Evolutionary conservation across 192 early-diverging fungal species (phyloP), one percentile per base, ranked within the genome.

Genomic region (Rhizophagus clarus): DNA sequence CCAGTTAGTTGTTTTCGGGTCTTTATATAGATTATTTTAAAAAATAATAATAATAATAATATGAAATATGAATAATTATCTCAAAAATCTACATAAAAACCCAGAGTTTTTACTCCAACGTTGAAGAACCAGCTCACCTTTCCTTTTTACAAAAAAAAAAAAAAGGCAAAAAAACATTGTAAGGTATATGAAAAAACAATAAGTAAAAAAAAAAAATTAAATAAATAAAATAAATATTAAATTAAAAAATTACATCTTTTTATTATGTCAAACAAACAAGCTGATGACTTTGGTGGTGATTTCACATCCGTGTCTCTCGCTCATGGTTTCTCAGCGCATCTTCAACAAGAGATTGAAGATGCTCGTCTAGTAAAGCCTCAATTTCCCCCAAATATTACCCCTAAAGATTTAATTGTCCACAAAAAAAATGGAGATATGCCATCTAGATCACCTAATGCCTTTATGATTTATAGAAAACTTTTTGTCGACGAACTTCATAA

Each of bases 401-500:
- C 71, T 2, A 40, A 32, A 24, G 71, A 72, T 28, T 26, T 72
- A 72, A 72, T 72, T 4, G 37, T 72, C 24, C 37, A 72, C 3
- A 72, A 72, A 40, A 47, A 40, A 40, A 40, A 49, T 49, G 71
- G 71, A 0, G 71, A 72, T n/a, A 47, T 49, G 22, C 71, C 71
- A 10, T 47, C 71, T n/a, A 49, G 47, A 72, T 49, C 71, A 8
- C 71, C 71, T 14, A 72, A 72, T 29, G 71, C 71, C 1, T 72
- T 72, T 47, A 72, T 72, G 40, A 72, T 72, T 28, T 72, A 72
- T 28, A 42, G 71, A 0, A 40, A 49, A 14, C 24, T 26, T 1
- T 72, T 40, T 22, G 71, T 72, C 4, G 71, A 72, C 22, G 47
- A 40, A n/a, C n/a, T 49, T 47, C 71, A 72, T 42, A 26, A 24